Evolutionary conservation across 2,329 filamentous ascomycete species (phyloP), one percentile per base, ranked within the genome.

Genomic region (Tolypocladium pustulatum): DNA sequence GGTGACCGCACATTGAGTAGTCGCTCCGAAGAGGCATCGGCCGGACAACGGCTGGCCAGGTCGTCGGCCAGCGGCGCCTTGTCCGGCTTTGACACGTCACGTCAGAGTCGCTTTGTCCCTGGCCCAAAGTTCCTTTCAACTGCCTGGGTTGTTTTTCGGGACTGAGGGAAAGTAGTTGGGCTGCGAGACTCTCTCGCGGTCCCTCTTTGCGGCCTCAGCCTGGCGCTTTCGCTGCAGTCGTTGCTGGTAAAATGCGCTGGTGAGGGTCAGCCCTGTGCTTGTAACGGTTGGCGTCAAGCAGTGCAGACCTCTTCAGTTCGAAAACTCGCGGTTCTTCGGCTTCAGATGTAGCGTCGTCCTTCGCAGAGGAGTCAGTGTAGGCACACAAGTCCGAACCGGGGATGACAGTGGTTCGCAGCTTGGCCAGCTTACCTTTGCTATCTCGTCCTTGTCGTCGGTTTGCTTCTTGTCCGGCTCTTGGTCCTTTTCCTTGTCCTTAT

Each of bases 161-260:
- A 94, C 91, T 49, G 89, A 88, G 1, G 94, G 94, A 68, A 97
- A 97, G 60, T 88, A 83, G 32, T 81, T 83, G 1, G 91, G 89
- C 68, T 91, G 88, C 62, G 84, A 87, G 61, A 96, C 72, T 52
- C 91, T 84, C 71, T 97, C 90, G 51, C 87, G 84, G 67, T 93
- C 94, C 57, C 89, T 81, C 72, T 86, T 95, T 13, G 91, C 88
- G 4, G 69, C 67, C 51, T 75, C 74, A 1, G 65, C 66, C 43
- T 76, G 72, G 15, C 74, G 67, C 68, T 91, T 87, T 69, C 88
- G 88, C 69, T 91, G 85, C 56, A 96, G 71, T 20, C 94, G 85
- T 76, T 91, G 90, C 65, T 93, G 88, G 69, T 91, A 95, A 73
- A 99, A 96, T 32, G 85, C 82, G 66, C 90, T 94, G 43, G 36